phyloP scores from a whole-genome alignment of 2,329 filamentous ascomycete genomes.

The Sporothrix brunneoviolacea region DNA sequence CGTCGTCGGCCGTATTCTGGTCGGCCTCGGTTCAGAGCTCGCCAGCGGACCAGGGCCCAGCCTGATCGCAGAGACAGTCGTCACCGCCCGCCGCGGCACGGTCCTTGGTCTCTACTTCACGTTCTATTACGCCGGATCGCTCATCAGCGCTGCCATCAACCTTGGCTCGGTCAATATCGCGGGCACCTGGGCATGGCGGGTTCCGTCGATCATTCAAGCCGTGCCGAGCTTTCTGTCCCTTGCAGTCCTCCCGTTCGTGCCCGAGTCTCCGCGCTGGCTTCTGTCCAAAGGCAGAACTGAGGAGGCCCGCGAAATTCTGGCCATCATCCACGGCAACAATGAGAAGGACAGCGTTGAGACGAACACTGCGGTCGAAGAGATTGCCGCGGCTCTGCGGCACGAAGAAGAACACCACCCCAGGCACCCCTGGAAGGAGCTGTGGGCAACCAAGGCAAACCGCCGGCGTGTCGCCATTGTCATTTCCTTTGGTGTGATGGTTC shows the following conservation, averaged over 20 bases:
- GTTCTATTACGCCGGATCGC: slow-evolving; percentile 26
- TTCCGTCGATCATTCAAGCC: slow-evolving; percentile 29
- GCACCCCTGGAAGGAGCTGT: slow-evolving; percentile 24
- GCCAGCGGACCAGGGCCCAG: slow-evolving; percentile 38
- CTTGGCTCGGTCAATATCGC: slow-evolving; percentile 28
- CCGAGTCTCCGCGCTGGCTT: slow-evolving; percentile 23
- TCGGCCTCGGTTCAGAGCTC: slow-evolving; percentile 38
- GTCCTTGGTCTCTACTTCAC: slow-evolving; percentile 30
- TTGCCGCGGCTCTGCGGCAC: slow-evolving; percentile 20
- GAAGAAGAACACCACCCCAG: slow-evolving; percentile 22
- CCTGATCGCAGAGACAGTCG: slow-evolving; percentile 41
- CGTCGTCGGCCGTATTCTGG: slow-evolving; percentile 37
- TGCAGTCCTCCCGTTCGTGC: slow-evolving; percentile 20
- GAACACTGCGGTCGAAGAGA: slow-evolving; percentile 16
- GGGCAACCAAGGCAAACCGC: slow-evolving; percentile 21
- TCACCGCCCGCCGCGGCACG: slow-evolving; percentile 34
- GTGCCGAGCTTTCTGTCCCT: slow-evolving; percentile 25
- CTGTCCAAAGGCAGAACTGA: slow-evolving; percentile 10
- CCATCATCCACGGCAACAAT: not conserved
- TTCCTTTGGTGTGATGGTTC: slow-evolving; percentile 23
- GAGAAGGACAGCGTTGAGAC: not conserved
- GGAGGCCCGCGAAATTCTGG: not conserved
- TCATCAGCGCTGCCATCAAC: slow-evolving; percentile 24
- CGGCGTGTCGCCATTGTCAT: slow-evolving; percentile 23
- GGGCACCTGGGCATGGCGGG: slow-evolving; percentile 31